Evolutionary conservation across 768 basidiomycete genomes (phyloP), one percentile per base, ranked within the genome.

Genomic region (Hypsizygus marmoreus): DNA sequence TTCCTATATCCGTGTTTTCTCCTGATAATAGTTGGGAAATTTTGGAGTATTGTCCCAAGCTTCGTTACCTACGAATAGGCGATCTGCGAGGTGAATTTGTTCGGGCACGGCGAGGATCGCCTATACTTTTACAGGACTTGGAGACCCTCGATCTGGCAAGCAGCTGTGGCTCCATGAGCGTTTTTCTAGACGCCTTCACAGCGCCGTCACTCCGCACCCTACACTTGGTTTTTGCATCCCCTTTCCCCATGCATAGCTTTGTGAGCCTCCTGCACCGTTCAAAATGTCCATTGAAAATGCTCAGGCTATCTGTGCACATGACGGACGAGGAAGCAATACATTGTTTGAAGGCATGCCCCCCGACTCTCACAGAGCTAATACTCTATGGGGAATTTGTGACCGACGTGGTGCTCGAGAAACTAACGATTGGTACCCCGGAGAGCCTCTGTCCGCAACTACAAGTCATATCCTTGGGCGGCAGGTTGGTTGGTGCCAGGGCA

Each of bases 1-100:
- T 44, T 1, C 22, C 33, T 8, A 36, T 26, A 9, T 12, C 39
- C 23, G 38, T 40, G 11, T 44, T 47, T 19, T 32, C 41, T 5
- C 12, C 43, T 17, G 35, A 51, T n/a, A 44, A 36, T 24, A 38
- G 45, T n/a, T 25, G 33, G 17, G 26, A 43, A 31, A 30, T 47
- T 6, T 23, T 51, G 14, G 19, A 32, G 22, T 45, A 51, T 20
- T 51, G 50, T 24, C 30, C 28, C 10, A 40, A 33, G 23, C 39
- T 51, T 16, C n/a, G n/a, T n/a, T n/a, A n/a, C n/a, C n/a, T n/a
- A 13, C 16, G 35, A 19, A 22, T 19, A 19, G 17, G 13, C 35
- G 4, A 22, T 19, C 8, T 36, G 35, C 20, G 35, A 36, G 20
- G 7, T 22, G 35, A 22, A 19, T 36, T 36, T 13, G 17, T 33